Evolutionary conservation across 192 early-diverging fungal genomes (phyloP), one percentile per base, ranked within the genome.

Genomic region (Mortierella claussenii): DNA sequence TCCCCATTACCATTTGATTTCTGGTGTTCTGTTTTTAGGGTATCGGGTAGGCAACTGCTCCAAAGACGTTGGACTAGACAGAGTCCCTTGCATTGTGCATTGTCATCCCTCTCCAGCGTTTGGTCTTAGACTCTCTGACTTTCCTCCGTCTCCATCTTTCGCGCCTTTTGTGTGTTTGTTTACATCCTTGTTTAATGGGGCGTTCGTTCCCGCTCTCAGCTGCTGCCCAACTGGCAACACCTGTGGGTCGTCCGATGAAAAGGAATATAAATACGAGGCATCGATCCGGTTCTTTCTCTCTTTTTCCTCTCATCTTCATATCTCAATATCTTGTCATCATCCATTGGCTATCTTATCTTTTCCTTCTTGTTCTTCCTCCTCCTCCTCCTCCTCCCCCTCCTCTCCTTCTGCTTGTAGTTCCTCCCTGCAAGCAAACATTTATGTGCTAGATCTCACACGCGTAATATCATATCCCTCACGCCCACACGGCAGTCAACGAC

Each of bases 401-500:
- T 28, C 65, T 20, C 26, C 59, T 32, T 15, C 34, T 24, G 34
- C 34, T 55, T 37, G 17, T 55, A 60, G 42, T 28, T 51, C 50
- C 49, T 64, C 40, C 27, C 27, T 54, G 40, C 45, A 48, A 30
- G 21, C 10, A 34, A 56, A 0, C 28, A 28, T 37, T 37, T 26
- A 66, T 30, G 43, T 57, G 32, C 36, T 50, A 45, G 23, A 30
- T 47, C 23, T 5, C 21, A 17, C 2, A 3, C 44, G 21, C 55
- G 30, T 20, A 13, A 42, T 43, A 50, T 50, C 30, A 42, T 54
- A 18, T 42, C 69, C 71, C 71, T 13, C 46, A 66, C 71, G 71
- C 71, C 71, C 56, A 65, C 71, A 65, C 62, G 71, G 71, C 71
- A 60, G 21, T 30, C 23, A 13, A 11, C 31, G 21, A 21, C 56